Base-by-base conservation (phyloP, 2,329 filamentous ascomycete species). In the Gnomoniopsis smithogilvyi region DNA sequence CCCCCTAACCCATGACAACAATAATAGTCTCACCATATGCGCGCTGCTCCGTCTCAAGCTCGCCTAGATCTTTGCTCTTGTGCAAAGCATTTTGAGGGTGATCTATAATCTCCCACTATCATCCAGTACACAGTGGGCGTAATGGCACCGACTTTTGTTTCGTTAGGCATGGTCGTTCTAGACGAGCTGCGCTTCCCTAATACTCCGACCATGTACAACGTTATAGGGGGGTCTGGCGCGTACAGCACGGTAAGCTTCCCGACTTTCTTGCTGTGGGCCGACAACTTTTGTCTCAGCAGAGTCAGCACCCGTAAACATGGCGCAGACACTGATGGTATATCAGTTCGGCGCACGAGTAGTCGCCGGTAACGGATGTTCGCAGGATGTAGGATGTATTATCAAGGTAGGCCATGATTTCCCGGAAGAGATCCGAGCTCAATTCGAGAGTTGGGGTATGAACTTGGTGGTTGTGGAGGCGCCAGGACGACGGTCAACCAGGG, bases 161-260 rank as follows among this genome's bases (percentile, higher is more conserved):
- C 70, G 45, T 60, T 74, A 11, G 72, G 72, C 21, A 63, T 71
- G 58, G 64, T 71, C 3, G 70, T 74, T 6, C 65, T 73, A 3
- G 72, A 74, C 55, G 71, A 73, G 56, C 68, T 74, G 45, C 69
- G 60, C 11, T 63, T 71, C 34, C 67, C 69, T 8, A 53, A 61
- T 45, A 63, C 61, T 7, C 26, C 61, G 12, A 59, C 67, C 11
- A 52, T 72, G 30, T 64, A 56, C 4, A 62, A 73, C 61, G 59
- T 69, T 3, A 53, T 70, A 2, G 72, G 72, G 10, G 71, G 72
- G 1, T 73, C 70, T 19, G 72, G 71, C 19, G 60, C 67, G 6
- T 73, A 70, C 34, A 66, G 68, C 68, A 52, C 15, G 56, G 36
- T 51, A 41, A 46, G 46, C 38, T 15, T 4, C 26, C 56, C 17